Percentiles rank a stretch among this genome's conserved stretches.
These are phyloP conservation scores for Tetradesmus lagerheimii DNA, from an alignment of 139 green algal species.

Conservation along the genomic window DNA sequence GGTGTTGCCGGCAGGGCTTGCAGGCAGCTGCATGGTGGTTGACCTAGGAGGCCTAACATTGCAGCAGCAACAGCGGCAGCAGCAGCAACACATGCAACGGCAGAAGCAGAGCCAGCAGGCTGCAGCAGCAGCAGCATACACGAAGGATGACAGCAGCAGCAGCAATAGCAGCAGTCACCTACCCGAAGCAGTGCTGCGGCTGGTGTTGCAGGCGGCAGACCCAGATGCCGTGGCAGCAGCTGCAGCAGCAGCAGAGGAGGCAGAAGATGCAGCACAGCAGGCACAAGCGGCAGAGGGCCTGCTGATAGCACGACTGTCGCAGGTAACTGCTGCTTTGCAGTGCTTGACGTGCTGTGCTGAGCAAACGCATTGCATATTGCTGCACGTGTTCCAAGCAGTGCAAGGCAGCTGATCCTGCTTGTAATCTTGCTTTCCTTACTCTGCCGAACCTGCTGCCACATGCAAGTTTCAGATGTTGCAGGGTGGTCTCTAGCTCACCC, in stretches of 20 bases:
- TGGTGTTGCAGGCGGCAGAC: neutral
- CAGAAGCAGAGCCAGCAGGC: neutral
- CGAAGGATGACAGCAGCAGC: neutral
- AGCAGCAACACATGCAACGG: neutral
- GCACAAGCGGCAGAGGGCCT: neutral
- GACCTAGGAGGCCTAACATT: neutral
- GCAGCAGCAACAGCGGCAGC: neutral
- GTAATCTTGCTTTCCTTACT: too few relatives aligned
- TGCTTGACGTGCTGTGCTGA: too few relatives aligned
- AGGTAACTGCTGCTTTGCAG: neutral
- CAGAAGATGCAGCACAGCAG: neutral
- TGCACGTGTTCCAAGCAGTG: too few relatives aligned
- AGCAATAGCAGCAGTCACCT: neutral
- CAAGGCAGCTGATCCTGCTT: too few relatives aligned
- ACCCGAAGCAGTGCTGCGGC: neutral
- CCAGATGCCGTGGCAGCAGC: neutral
- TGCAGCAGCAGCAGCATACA: neutral
- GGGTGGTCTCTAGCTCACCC: too few relatives aligned
- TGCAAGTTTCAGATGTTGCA: too few relatives aligned
- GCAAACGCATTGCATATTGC: too few relatives aligned
- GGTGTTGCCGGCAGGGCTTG: neutral
- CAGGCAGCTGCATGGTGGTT: neutral
- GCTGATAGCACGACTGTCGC: neutral
- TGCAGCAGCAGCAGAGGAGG: constrained; percentile 6
- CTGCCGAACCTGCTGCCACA: too few relatives aligned